Evolutionary conservation across 371 early-diverging fungal genomes (phyloP).

Genomic region (Mucor plumbeus): DNA sequence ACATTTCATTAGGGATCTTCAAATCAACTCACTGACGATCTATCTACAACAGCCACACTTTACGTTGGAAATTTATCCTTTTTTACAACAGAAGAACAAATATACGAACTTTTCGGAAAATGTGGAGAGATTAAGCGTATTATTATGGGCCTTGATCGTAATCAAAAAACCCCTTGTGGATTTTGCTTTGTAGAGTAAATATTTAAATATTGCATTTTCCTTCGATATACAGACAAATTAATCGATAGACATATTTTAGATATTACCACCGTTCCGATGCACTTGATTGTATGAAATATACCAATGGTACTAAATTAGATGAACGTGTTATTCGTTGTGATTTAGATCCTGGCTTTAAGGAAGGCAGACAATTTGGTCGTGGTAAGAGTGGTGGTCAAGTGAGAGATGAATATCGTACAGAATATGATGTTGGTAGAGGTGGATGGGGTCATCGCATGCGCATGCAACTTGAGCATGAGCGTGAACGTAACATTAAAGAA

Average conservation of each 20-base stretch:
- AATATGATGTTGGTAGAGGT: constrained; percentile 95
- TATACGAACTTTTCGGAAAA: constrained; percentile 95
- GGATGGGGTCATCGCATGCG: constrained; percentile 93
- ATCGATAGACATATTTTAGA: constrained; percentile 43
- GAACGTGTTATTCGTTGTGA: constrained; percentile 95
- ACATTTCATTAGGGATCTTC: constrained; percentile 63
- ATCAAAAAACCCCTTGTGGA: constrained; percentile 96
- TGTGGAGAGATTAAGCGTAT: constrained; percentile 97
- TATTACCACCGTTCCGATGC: constrained; percentile 89
- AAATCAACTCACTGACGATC: constrained; percentile 70
- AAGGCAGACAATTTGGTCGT: constrained; percentile 97
- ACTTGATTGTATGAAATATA: constrained; percentile 90
- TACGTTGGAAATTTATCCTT: constrained; percentile 99
- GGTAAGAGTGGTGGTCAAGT: constrained; percentile 97
- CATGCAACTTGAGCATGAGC: constrained; percentile 65
- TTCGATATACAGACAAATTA: no score
- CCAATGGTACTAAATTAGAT: constrained; percentile 95
- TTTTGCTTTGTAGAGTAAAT: constrained; percentile 98
- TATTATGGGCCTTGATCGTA: constrained; percentile 97
- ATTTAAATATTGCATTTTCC: neutral
- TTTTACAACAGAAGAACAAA: constrained; percentile 98
- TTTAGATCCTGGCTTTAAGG: constrained; percentile 96
- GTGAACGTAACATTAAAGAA: constrained; percentile 65
- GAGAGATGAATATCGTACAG: constrained; percentile 93
- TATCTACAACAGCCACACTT: constrained; percentile 81